phyloP scores from a whole-genome alignment of 2,329 filamentous ascomycete species.

The Alternaria gaisen region DNA sequence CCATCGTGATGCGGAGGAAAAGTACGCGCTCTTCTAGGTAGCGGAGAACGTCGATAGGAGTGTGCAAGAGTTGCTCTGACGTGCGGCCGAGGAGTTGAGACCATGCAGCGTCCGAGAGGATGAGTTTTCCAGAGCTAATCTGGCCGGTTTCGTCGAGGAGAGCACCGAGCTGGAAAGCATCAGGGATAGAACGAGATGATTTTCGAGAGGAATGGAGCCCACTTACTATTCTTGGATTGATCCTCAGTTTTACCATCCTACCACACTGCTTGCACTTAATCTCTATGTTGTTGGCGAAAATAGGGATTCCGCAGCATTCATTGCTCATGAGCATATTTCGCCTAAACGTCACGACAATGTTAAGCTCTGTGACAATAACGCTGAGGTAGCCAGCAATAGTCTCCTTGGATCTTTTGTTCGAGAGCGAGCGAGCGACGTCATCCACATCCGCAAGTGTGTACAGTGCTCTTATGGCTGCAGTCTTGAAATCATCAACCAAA shows the following conservation, averaged over 20 bases:
- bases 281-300: constrained; percentile 61
- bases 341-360: constrained; percentile 52
- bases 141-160: constrained; percentile 66
- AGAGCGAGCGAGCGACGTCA: constrained; percentile 45
- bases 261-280: constrained; percentile 55
- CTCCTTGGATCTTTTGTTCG: constrained; percentile 39
- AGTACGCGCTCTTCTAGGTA: constrained; percentile 62
- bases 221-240: constrained; percentile 55
- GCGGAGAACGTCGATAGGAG: constrained; percentile 53
- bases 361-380: constrained; percentile 54
- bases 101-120: constrained; percentile 65
- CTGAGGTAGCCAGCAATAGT: constrained; percentile 56
- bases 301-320: constrained; percentile 62
- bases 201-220: neutral
- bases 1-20: constrained; percentile 62
- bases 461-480: constrained; percentile 46
- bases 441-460: constrained; percentile 58
- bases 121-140: constrained; percentile 60
- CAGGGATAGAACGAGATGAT: no score
- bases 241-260: constrained; percentile 43
- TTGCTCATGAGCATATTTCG: constrained; percentile 57
- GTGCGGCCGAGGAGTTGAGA: constrained; percentile 58
- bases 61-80: constrained; percentile 54
- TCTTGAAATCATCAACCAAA: constrained; percentile 27
- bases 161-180: constrained; percentile 48